Evolutionary conservation across 1,284 basidiomycete species (phyloP).

Genomic region (Puccinia novopanici): DNA sequence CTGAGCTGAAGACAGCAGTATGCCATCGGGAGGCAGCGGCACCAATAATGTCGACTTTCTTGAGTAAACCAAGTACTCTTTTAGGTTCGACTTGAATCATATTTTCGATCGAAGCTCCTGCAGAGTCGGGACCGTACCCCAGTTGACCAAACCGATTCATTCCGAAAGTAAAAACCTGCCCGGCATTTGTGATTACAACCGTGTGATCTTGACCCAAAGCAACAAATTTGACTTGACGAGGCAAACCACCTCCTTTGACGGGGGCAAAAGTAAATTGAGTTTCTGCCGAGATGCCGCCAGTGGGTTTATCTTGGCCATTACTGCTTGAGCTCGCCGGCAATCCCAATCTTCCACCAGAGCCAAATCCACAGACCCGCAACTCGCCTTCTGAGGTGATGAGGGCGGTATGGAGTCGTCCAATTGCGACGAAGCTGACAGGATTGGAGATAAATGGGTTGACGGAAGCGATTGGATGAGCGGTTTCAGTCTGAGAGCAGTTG

Average conservation of each 20-base stretch:
- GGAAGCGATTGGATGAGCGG: slow-evolving; percentile 52
- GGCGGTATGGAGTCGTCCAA: slow-evolving; percentile 39
- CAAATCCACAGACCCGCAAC: slow-evolving; percentile 80
- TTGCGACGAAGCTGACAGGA: slow-evolving; percentile 21
- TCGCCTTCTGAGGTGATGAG: slow-evolving; percentile 53
- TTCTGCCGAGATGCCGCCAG: slow-evolving; percentile 60
- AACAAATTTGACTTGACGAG: slow-evolving; percentile 66
- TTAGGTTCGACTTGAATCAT: slow-evolving; percentile 75
- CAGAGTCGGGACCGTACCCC: slow-evolving; percentile 77
- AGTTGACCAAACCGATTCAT: slow-evolving; percentile 82
- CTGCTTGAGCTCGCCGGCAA: slow-evolving; percentile 54
- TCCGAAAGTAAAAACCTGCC: slow-evolving; percentile 88
- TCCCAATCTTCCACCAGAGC: slow-evolving; percentile 70
- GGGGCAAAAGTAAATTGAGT: slow-evolving; percentile 74
- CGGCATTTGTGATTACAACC: slow-evolving; percentile 74
- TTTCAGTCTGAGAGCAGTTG: slow-evolving; percentile 57
- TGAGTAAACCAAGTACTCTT: slow-evolving; percentile 74
- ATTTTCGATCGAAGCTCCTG: slow-evolving; percentile 60
- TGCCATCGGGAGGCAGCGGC: slow-evolving; percentile 84
- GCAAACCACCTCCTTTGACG: slow-evolving; percentile 64
- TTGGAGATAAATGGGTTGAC: slow-evolving; percentile 21
- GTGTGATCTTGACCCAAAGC: slow-evolving; percentile 94
- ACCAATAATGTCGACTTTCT: slow-evolving; percentile 77
- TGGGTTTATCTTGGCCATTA: background rate
- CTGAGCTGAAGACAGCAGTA: slow-evolving; percentile 82